Evolutionary conservation across 2,329 filamentous ascomycete genomes (phyloP).

Genomic region (Ophiostoma quercus): DNA sequence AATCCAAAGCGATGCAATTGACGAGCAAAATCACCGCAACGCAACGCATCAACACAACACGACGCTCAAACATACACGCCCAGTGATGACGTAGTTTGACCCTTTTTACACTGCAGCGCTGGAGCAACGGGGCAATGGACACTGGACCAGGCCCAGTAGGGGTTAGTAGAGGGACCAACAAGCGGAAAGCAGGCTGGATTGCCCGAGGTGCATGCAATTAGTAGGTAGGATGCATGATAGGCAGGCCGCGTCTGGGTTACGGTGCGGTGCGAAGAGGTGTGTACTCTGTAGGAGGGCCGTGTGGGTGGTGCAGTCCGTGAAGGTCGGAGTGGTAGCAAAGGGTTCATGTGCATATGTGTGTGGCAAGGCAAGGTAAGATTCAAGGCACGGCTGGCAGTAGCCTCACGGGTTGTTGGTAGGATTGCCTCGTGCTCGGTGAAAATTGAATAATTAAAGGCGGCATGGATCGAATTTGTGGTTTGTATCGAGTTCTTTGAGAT

Average conservation of each 20-base stretch:
- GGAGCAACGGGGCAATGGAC: constrained; percentile 6
- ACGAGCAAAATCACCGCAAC: no score
- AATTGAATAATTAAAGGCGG: neutral
- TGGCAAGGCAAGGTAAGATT: neutral
- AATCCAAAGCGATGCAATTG: no score
- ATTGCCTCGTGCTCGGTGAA: neutral
- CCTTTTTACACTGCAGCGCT: constrained; percentile 13
- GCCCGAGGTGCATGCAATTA: neutral
- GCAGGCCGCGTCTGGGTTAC: neutral
- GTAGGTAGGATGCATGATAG: neutral
- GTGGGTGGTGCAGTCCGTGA: neutral
- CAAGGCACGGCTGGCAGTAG: neutral
- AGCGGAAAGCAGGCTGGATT: constrained; percentile 2
- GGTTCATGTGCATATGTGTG: neutral
- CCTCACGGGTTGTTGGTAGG: neutral
- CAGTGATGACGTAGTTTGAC: constrained; percentile 6
- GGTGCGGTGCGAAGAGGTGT: neutral
- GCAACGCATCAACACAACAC: neutral
- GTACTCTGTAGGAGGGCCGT: neutral
- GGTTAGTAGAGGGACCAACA: constrained; percentile 4
- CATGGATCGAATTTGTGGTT: neutral
- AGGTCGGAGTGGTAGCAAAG: no score
- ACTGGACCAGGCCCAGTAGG: neutral
- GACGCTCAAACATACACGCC: neutral
- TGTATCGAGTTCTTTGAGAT: no score